phyloP scores from a whole-genome alignment of 352 stramenopile genomes.

The Phytophthora foliorum region DNA sequence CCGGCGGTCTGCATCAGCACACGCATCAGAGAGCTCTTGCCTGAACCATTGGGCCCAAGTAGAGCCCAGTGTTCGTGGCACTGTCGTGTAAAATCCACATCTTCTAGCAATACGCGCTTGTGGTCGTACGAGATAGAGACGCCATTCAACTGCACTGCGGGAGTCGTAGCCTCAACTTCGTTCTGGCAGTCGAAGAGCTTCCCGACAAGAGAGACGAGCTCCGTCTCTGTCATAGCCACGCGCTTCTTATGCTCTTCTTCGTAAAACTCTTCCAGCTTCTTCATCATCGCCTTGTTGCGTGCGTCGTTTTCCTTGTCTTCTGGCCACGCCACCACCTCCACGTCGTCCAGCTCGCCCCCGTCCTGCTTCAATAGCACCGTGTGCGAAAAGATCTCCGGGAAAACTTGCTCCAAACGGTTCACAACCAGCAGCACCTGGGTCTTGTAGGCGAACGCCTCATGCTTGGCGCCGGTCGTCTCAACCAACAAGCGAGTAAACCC shows the following conservation, averaged over 20 bases:
- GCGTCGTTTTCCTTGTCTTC: constrained; percentile 34
- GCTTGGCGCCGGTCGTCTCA: constrained; percentile 80
- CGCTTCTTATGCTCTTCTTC: constrained; percentile 46
- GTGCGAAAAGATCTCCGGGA: constrained; percentile 81
- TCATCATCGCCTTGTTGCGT: constrained; percentile 52
- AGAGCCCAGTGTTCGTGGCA: constrained; percentile 74
- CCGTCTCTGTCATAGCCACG: constrained; percentile 37
- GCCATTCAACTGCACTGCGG: constrained; percentile 51
- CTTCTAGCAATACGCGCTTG: constrained; percentile 57
- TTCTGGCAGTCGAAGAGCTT: constrained; percentile 48
- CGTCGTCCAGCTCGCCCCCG: constrained; percentile 4
- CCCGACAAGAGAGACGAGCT: constrained; percentile 48
- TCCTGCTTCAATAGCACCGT: constrained; percentile 56
- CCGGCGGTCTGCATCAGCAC: constrained; percentile 72
- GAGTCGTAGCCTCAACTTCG: neutral
- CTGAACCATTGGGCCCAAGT: constrained; percentile 76
- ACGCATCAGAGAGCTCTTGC: constrained; percentile 83
- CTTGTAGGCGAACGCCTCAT: constrained; percentile 83
- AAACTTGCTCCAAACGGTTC: constrained; percentile 92
- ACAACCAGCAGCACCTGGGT: constrained; percentile 92
- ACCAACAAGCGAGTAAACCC: constrained; percentile 93
- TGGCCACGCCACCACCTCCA: constrained; percentile 54
- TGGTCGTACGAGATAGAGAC: constrained; percentile 71
- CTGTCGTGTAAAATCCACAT: constrained; percentile 61
- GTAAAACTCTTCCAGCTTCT: constrained; percentile 46